phyloP scores from a whole-genome alignment of 129 eudicot species.

The Flaveria sonorensis region DNA sequence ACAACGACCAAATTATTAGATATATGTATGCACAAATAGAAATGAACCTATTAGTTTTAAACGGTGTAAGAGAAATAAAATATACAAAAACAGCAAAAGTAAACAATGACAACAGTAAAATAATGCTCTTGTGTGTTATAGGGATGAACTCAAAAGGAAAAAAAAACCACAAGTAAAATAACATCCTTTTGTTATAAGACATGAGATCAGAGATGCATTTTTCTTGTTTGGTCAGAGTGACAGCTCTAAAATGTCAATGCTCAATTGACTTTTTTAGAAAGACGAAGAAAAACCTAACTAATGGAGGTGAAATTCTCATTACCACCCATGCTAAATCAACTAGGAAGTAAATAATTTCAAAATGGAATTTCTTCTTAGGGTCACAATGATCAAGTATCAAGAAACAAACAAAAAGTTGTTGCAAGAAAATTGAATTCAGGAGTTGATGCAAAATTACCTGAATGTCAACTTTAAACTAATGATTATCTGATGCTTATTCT shows the following conservation, averaged over 20 bases:
- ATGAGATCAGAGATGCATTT: neutral
- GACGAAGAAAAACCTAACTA: neutral
- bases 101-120: neutral
- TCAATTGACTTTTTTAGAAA: neutral
- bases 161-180: neutral
- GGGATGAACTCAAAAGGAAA: neutral
- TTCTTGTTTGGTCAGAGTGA: neutral
- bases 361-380: too few species aligned
- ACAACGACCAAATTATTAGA: constrained; percentile 1
- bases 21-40: constrained; percentile 10
- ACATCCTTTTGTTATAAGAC: neutral
- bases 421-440: neutral
- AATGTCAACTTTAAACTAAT: neutral
- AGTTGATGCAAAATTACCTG: neutral
- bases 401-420: neutral
- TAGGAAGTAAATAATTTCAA: neutral
- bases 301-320: neutral
- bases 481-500: neutral
- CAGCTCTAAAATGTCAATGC: neutral
- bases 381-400: neutral
- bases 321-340: neutral
- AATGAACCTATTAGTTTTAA: neutral
- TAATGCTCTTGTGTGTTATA: neutral
- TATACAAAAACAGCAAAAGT: neutral
- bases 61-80: neutral